A percentile compares a stretch with the other conserved stretches of the same genome.
Evolutionary conservation across 1,284 basidiomycete genomes (phyloP).

Genomic region (Earliella scabrosa): DNA sequence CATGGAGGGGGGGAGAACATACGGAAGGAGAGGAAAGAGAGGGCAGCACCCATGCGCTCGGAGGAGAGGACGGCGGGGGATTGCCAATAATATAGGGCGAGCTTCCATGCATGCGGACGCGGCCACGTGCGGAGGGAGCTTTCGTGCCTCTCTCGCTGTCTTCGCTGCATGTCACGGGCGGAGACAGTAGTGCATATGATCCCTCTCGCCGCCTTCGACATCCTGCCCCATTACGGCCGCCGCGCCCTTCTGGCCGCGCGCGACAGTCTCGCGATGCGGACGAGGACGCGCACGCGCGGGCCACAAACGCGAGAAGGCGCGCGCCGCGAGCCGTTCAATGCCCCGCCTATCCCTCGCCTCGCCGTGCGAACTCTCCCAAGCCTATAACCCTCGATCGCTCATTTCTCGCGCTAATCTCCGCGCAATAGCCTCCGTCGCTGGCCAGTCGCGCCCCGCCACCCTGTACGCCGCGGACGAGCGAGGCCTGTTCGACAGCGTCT

Average conservation of each 20-base stretch:
- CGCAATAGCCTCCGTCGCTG: background rate
- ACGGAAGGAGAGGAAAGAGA: slow-evolving; percentile 13
- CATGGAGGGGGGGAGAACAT: slow-evolving; percentile 23
- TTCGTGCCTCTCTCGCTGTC: slow-evolving; percentile 7
- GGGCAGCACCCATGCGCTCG: background rate
- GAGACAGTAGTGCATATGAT: background rate
- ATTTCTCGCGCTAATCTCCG: slow-evolving; percentile 4
- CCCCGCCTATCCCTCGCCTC: background rate
- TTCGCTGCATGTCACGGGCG: slow-evolving; percentile 14
- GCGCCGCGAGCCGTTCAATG: background rate
- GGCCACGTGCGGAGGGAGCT: slow-evolving; percentile 20
- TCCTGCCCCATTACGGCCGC: background rate
- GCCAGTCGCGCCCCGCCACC: background rate
- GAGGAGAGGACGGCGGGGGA: slow-evolving; percentile 3
- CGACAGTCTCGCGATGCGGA: background rate
- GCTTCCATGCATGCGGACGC: slow-evolving; percentile 22
- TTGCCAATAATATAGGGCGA: slow-evolving; percentile 16
- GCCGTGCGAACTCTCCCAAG: slow-evolving; percentile 5
- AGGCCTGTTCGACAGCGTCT: too few relatives aligned
- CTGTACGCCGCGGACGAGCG: too few relatives aligned
- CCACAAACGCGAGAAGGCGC: background rate
- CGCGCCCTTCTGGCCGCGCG: background rate
- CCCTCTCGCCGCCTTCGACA: slow-evolving; percentile 4
- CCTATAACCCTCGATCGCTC: slow-evolving; percentile 1
- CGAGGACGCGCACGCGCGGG: too few relatives aligned